Conservation (phyloP, 495 filamentous ascomycete species). For the Aspergillus affinis region DNA sequence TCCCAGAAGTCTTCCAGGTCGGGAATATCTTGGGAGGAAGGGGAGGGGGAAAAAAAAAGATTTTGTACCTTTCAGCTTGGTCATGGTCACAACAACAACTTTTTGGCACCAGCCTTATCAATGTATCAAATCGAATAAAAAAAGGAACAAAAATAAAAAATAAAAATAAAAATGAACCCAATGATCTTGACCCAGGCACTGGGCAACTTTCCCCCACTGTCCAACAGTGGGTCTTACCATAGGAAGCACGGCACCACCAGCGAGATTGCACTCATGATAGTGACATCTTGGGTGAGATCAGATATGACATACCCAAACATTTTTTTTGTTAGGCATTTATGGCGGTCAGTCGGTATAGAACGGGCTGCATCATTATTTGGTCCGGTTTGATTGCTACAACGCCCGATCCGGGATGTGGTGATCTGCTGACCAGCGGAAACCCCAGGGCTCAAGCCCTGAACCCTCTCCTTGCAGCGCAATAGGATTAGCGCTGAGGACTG, state of each 20-base stretch:
- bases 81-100: not conserved
- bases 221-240: conserved; percentile 3
- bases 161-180: not conserved
- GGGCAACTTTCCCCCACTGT: not conserved
- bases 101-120: not conserved
- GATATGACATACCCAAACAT: conserved; percentile 25
- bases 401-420: conserved; percentile 15
- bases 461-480: conserved; percentile 30
- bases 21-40: conserved; percentile 23
- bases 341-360: conserved; percentile 6
- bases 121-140: conserved; percentile 5
- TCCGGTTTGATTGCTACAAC: conserved; percentile 11
- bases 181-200: not conserved
- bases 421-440: conserved; percentile 26
- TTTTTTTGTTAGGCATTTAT: conserved; percentile 21
- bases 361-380: conserved; percentile 14
- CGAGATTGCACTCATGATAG: conserved; percentile 13
- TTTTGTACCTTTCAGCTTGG: not conserved
- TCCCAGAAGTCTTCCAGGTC: conserved; percentile 27
- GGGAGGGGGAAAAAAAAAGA: conserved; percentile 17
- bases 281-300: conserved; percentile 18
- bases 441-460: conserved; percentile 31
- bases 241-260: conserved; percentile 8
- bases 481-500: conserved; percentile 21
- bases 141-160: conserved; percentile 17